These are phyloP conservation scores for Tylopilus sp. DNA, from an alignment of 768 basidiomycete genomes.

Conservation along the genomic window DNA sequence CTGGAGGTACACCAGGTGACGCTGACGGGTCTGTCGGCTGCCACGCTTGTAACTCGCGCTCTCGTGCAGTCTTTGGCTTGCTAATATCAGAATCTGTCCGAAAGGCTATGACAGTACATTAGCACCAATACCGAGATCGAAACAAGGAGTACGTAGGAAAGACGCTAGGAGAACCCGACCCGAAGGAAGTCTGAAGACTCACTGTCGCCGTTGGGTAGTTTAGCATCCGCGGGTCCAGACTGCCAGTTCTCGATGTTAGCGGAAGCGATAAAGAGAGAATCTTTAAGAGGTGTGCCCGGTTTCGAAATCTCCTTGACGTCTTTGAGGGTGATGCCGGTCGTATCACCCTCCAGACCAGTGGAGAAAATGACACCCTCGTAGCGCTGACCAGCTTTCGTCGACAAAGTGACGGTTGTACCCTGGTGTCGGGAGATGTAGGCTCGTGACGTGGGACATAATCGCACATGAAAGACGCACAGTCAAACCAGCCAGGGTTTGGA, in stretches of 20 bases:
- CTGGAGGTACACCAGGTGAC: slow-evolving; percentile 22
- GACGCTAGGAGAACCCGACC: not conserved
- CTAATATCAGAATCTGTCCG: slow-evolving; percentile 81
- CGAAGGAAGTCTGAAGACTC: slow-evolving; percentile 29
- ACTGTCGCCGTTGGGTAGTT: slow-evolving; percentile 70
- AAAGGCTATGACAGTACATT: slow-evolving; percentile 51
- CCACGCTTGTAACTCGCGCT: slow-evolving; percentile 84
- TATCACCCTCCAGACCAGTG: slow-evolving; percentile 62
- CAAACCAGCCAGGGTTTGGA: slow-evolving; percentile 64
- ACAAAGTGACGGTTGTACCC: slow-evolving; percentile 80
- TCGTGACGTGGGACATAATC: slow-evolving; percentile 9
- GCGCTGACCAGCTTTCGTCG: slow-evolving; percentile 65
- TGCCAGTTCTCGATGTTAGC: slow-evolving; percentile 72
- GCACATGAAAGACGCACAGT: slow-evolving; percentile 49
- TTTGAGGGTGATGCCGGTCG: slow-evolving; percentile 67
- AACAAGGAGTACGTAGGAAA: not conserved
- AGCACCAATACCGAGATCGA: slow-evolving; percentile 1
- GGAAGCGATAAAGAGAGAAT: slow-evolving; percentile 63
- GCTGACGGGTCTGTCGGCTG: slow-evolving; percentile 41
- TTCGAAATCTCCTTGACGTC: slow-evolving; percentile 72
- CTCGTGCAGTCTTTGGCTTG: slow-evolving; percentile 49
- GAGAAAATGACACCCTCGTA: slow-evolving; percentile 71
- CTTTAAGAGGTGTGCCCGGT: slow-evolving; percentile 68
- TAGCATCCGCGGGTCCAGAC: slow-evolving; percentile 71
- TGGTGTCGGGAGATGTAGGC: slow-evolving; percentile 28